Base-by-base conservation (phyloP, 1,139 yeast genomes). In the Pichia sp. region DNA sequence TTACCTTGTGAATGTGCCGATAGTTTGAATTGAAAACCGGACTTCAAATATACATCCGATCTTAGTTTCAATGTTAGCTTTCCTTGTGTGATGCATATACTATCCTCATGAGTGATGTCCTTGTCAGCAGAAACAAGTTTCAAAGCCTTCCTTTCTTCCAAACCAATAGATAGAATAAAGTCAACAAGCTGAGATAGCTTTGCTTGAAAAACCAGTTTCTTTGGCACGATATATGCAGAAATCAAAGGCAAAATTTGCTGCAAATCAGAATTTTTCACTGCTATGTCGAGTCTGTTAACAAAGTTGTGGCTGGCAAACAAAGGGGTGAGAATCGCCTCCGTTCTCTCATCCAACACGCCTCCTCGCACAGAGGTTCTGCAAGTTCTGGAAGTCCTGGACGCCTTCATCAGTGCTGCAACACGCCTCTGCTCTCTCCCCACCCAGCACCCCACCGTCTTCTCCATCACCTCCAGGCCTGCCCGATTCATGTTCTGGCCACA, bases 91-190 rank as follows among this genome's bases (percentile, higher is more conserved):
- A 67, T 48, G 11, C 64, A 56, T 33, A 63, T 41, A 6, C 59
- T 55, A 38, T 64, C 62, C 34, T 63, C 58, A 42, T 63, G 62
- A 37, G 63, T 63, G 1, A 65, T 48, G 19, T 50, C 47, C 20
- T 35, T 42, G 14, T 47, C 30, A 6, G 45, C 15, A 3, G 54
- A 37, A 1, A 51, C 19, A 6, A 52, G 15, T 26, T 44, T 49
- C 7, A 47, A 13, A 8, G 6, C 6, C 11, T 23, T 38, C 21
- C 38, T 28, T 5, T 37, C 19, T 15, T 13, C 13, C 2, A 6
- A 4, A 7, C 26, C 26, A 3, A 45, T 18, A 2, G n/a, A 11
- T 8, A 38, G 9, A 11, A 47, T n/a, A 25, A 40, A 35, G 2
- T 15, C 16, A 2, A 47, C 1, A 5, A 47, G 13, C 2, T 36